These are phyloP conservation scores for Tolypocladium sp. DNA, from an alignment of 2,329 filamentous ascomycete species.

Conservation along the genomic window DNA sequence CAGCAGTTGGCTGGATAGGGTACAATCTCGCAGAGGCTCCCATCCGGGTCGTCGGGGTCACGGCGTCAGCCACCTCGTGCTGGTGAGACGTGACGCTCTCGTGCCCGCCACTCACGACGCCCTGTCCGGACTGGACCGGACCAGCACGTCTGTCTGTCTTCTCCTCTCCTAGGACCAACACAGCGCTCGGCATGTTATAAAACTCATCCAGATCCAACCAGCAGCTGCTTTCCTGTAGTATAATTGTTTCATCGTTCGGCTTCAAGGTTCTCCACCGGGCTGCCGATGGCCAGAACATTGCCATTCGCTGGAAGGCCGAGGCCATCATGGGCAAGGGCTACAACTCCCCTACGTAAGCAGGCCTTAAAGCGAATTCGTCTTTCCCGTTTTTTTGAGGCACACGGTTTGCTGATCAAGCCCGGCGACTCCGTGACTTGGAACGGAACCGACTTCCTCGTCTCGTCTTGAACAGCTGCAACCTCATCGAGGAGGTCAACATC, in stretches of 20 bases:
- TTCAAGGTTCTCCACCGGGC: slow-evolving; percentile 6
- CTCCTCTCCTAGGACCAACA: background rate
- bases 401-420: background rate
- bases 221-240: too few relatives aligned
- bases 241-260: too few relatives aligned
- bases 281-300: slow-evolving; percentile 1
- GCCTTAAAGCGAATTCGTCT: too few relatives aligned
- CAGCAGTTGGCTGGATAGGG: background rate
- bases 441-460: slow-evolving; percentile 5
- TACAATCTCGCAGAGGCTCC: background rate
- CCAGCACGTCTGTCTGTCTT: background rate
- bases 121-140: background rate
- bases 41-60: background rate
- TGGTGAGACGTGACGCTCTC: background rate
- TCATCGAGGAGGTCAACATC: slow-evolving; percentile 2
- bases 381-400: background rate
- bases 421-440: slow-evolving; percentile 4
- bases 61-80: background rate
- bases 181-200: too few relatives aligned
- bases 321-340: slow-evolving; percentile 3
- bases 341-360: slow-evolving; percentile 1
- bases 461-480: slow-evolving; percentile 1
- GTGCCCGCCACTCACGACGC: background rate
- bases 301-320: slow-evolving; percentile 5
- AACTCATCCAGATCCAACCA: too few relatives aligned